These are phyloP conservation scores for Ophidiomyces ophidiicola DNA, from an alignment of 2,329 filamentous ascomycete genomes.

Conservation along the genomic window DNA sequence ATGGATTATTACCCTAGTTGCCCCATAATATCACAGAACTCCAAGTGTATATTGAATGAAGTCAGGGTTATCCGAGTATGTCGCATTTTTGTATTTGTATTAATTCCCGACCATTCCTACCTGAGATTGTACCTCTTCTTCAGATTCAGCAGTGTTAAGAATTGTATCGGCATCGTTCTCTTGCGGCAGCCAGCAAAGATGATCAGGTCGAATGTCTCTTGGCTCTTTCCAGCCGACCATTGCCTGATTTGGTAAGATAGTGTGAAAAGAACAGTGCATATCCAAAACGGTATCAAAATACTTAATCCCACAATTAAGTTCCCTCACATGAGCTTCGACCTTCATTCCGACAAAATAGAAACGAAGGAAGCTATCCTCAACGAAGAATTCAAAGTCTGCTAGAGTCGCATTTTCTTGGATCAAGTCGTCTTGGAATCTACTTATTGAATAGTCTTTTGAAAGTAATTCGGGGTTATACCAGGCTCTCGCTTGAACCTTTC, in stretches of 20 bases:
- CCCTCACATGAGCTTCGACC: slow-evolving; percentile 43
- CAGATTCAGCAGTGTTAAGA: neutral
- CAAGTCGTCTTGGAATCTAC: slow-evolving; percentile 19
- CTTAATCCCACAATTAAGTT: slow-evolving; percentile 47
- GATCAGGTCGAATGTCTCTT: slow-evolving; percentile 17
- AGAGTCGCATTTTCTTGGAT: slow-evolving; percentile 24
- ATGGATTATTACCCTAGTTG: slow-evolving; percentile 4
- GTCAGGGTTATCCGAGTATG: slow-evolving; percentile 1
- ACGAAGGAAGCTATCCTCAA: slow-evolving; percentile 51
- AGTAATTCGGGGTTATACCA: slow-evolving; percentile 37
- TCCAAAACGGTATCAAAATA: slow-evolving; percentile 51
- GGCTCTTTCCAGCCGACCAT: slow-evolving; percentile 57
- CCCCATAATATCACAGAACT: too few species aligned
- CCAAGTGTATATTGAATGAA: too few species aligned
- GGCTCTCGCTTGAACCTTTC: slow-evolving; percentile 41
- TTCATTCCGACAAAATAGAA: slow-evolving; percentile 55
- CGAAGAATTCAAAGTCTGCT: slow-evolving; percentile 44
- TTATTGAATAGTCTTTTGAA: slow-evolving; percentile 27
- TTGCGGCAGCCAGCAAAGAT: slow-evolving; percentile 13
- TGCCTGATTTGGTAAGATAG: slow-evolving; percentile 54
- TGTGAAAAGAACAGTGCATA: slow-evolving; percentile 51
- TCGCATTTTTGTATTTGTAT: neutral
- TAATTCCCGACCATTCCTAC: neutral
- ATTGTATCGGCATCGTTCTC: slow-evolving; percentile 10
- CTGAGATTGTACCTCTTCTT: neutral